Evolutionary conservation across 495 filamentous ascomycete species (phyloP), one percentile per base, ranked within the genome.

Genomic region (Xylaria cubensis): DNA sequence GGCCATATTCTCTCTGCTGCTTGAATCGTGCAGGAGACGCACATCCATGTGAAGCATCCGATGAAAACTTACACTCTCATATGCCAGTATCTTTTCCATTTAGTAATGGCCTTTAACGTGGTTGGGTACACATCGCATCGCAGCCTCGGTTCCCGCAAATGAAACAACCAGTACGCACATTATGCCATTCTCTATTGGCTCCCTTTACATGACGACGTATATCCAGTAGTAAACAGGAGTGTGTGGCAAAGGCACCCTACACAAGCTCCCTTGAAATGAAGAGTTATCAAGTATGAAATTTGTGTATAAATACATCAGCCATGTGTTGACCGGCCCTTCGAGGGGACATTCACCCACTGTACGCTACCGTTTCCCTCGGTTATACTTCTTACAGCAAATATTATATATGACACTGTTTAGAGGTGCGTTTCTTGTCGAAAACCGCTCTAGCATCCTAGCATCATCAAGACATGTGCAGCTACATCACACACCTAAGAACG

Each of bases 401-500:
- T 53, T 12, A 46, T 24, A 51, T 19, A 29, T 39, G 15, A 70
- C 29, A 63, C 29, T 19, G 9, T 46, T 46, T 29, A 29, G 32
- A 59, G 59, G 68, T 70, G 50, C 36, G 68, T 70, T 34, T 64
- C 42, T 46, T 55, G 17, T 51, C 48, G 21, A 56, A 64, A 24
- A 12, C 17, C 2, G n/a, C 9, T 26, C 26, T 32, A 41, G 41
- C 15, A 29, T 55, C 65, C 75, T 42, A 75, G 62, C 66, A 64
- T 7, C 0, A 56, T 32, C 46, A 72, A 77, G 74, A 55, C 58
- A 85, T 85, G 83, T 85, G 83, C 71, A 79, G 73, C 71, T 85
- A 83, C 76, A 79, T 79, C 21, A 80, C 74, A 34, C 83, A 85
- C 74, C 59, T 84, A 44, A 79, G 80, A 46, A 67, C 80, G 63